phyloP scores from a whole-genome alignment of 2,329 filamentous ascomycete species.

The Clarireedia sp. region DNA sequence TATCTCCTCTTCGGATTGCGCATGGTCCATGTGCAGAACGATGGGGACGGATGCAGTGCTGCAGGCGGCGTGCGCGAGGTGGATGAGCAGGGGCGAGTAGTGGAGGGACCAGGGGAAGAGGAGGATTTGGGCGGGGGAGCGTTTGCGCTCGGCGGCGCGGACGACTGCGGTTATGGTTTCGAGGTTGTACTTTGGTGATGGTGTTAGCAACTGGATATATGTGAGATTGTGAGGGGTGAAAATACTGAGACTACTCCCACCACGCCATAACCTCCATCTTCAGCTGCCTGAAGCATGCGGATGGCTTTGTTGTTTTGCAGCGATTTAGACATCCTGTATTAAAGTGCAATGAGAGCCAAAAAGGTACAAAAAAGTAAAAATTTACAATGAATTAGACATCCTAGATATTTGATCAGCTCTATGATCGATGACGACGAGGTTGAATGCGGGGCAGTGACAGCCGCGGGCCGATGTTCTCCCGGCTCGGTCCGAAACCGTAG shows the following conservation, averaged over 20 bases:
- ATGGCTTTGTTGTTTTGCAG: constrained; percentile 5
- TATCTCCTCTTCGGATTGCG: constrained; percentile 46
- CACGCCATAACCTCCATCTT: constrained; percentile 47
- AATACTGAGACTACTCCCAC: constrained; percentile 39
- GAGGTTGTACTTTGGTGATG: constrained; percentile 47
- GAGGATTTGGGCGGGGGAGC: constrained; percentile 59
- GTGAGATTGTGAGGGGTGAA: neutral
- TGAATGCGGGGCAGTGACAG: no score
- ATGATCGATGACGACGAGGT: no score
- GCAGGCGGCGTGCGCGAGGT: constrained; percentile 47
- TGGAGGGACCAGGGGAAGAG: constrained; percentile 67
- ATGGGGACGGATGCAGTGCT: constrained; percentile 50
- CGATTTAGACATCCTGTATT: neutral
- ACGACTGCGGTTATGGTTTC: constrained; percentile 63
- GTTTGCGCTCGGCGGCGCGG: constrained; percentile 58
- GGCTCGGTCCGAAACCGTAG: no score
- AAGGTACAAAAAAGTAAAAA: neutral
- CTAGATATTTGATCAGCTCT: no score
- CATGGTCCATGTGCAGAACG: constrained; percentile 59
- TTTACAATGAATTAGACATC: no score
- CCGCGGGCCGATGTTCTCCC: no score
- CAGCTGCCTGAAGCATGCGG: constrained; percentile 33
- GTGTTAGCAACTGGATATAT: neutral
- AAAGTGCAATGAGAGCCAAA: neutral
- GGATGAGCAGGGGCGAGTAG: constrained; percentile 45